Evolutionary conservation across 257 asterid genomes (phyloP).

Genomic region (Solanum acaule): DNA sequence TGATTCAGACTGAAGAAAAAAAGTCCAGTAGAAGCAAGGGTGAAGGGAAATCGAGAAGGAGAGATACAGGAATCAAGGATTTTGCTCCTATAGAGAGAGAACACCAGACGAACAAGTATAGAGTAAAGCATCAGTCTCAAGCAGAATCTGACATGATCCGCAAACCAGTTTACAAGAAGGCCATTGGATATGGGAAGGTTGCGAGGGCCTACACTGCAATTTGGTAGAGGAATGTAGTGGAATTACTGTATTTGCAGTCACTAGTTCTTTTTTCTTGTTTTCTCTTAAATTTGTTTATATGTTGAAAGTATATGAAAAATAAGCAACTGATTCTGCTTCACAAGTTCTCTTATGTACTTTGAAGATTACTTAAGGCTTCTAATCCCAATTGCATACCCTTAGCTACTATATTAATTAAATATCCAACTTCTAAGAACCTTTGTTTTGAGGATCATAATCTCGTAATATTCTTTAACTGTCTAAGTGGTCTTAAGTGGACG

Average conservation of each 20-base stretch:
- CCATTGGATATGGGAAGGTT: constrained; percentile 1
- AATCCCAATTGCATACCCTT: no score
- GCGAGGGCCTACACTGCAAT: background rate
- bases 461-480: no score
- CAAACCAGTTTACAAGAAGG: no score
- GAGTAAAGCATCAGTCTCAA: constrained; percentile 13
- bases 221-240: constrained; percentile 6
- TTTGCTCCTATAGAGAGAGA: no score
- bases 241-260: background rate
- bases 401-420: no score
- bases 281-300: no score
- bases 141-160: background rate
- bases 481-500: background rate
- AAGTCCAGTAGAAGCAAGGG: no score
- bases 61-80: no score
- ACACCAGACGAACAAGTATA: constrained; percentile 25
- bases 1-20: no score
- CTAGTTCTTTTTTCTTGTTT: no score
- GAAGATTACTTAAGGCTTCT: background rate
- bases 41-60: no score
- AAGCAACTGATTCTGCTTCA: background rate
- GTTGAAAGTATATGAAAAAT: no score
- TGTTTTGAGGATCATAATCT: background rate
- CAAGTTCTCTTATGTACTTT: background rate
- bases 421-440: background rate